Evolutionary conservation across 129 eudicot species (phyloP).

Genomic region (Chrysanthemum seticuspe): DNA sequence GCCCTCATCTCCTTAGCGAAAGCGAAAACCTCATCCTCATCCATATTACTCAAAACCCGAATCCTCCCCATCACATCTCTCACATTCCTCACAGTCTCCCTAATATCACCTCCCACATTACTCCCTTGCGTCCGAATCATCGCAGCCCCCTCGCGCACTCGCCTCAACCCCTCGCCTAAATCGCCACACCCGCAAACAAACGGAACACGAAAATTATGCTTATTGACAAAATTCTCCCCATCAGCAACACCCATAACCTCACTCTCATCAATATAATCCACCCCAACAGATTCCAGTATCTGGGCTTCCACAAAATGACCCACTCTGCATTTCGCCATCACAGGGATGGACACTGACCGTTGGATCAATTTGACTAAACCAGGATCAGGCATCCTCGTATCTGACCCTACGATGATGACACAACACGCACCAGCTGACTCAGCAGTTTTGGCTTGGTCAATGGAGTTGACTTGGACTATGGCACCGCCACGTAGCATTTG

Average conservation of each 20-base stretch:
- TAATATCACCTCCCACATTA: constrained; percentile 40
- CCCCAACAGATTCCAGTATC: constrained; percentile 67
- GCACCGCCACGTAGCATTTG: constrained; percentile 89
- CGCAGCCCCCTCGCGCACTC: constrained; percentile 85
- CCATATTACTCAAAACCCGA: constrained; percentile 63
- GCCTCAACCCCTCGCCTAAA: constrained; percentile 74
- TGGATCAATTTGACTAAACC: constrained; percentile 56
- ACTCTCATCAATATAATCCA: constrained; percentile 79
- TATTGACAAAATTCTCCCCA: constrained; percentile 65
- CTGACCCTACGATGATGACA: constrained; percentile 12
- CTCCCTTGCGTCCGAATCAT: constrained; percentile 81
- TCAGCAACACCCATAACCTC: constrained; percentile 69
- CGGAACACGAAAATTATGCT: constrained; percentile 67
- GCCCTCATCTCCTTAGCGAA: constrained; percentile 58
- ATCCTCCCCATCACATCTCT: constrained; percentile 71
- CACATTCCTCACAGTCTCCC: constrained; percentile 62
- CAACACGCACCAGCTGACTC: constrained; percentile 90
- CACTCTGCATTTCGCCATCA: constrained; percentile 67
- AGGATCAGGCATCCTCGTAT: constrained; percentile 60
- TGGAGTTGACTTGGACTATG: constrained; percentile 50
- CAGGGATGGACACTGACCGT: constrained; percentile 51
- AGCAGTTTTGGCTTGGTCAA: constrained; percentile 87
- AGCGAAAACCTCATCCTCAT: constrained; percentile 73
- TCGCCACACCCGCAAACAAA: constrained; percentile 69
- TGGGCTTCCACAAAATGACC: constrained; percentile 96